A percentile compares a stretch with the other conserved stretches of the same genome.
Evolutionary conservation across 1,284 basidiomycete species (phyloP).

Genomic region (Cryptococcus sp.): DNA sequence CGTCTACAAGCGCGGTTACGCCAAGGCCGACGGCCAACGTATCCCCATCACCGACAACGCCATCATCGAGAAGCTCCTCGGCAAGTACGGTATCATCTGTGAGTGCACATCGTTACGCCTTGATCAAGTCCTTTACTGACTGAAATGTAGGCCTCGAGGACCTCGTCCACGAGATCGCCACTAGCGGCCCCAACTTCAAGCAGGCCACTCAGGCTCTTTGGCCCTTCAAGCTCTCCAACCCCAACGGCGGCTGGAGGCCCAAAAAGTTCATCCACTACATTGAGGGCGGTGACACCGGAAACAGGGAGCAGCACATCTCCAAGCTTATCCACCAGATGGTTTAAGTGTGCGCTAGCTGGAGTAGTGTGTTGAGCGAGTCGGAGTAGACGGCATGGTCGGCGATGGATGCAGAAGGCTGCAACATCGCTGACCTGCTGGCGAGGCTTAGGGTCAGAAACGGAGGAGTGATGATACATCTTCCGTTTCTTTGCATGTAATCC

Average conservation of each 20-base stretch:
- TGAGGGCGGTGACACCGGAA: slow-evolving; percentile 89
- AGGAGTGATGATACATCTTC: slow-evolving; percentile 29
- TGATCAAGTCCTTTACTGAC: neutral
- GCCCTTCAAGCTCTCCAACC: slow-evolving; percentile 99
- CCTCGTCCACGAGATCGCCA: slow-evolving; percentile 95
- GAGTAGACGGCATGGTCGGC: neutral
- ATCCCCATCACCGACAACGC: slow-evolving; percentile 92
- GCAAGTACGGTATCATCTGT: slow-evolving; percentile 95
- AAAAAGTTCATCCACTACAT: slow-evolving; percentile 96
- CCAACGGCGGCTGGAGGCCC: slow-evolving; percentile 94
- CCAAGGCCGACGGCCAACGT: slow-evolving; percentile 97
- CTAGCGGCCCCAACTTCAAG: slow-evolving; percentile 98
- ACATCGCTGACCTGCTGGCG: neutral
- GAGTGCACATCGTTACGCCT: slow-evolving; percentile 16
- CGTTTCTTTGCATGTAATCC: slow-evolving; percentile 29
- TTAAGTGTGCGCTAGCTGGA: slow-evolving; percentile 54
- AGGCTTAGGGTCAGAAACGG: slow-evolving; percentile 18
- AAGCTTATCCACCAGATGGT: slow-evolving; percentile 97
- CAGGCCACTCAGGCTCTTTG: slow-evolving; percentile 96
- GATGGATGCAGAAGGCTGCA: no score
- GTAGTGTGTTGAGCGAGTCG: neutral
- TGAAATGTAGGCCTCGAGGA: slow-evolving; percentile 69
- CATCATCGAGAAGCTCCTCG: slow-evolving; percentile 88
- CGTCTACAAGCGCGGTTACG: slow-evolving; percentile 99
- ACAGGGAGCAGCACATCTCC: slow-evolving; percentile 96